A percentile compares a stretch with the other conserved stretches of the same genome.
Evolutionary conservation across 2,329 filamentous ascomycete genomes (phyloP).

Genomic region (Alternaria incomplexa): DNA sequence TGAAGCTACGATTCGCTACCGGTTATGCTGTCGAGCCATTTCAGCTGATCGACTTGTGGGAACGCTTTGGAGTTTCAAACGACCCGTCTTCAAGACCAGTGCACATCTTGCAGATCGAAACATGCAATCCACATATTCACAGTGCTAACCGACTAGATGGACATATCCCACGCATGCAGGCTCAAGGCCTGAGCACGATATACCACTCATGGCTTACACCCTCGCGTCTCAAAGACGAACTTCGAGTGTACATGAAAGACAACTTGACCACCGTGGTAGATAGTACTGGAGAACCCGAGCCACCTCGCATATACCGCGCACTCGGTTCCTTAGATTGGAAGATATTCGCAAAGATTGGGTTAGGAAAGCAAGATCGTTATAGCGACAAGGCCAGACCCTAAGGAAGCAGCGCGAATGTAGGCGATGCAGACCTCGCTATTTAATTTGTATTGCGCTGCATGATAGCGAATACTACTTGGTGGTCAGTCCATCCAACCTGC

Average conservation of each 20-base stretch:
- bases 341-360: neutral
- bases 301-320: neutral
- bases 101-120: conserved; percentile 19
- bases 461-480: neutral
- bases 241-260: conserved; percentile 2
- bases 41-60: conserved; percentile 18
- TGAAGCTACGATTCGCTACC: conserved; percentile 19
- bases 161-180: conserved; percentile 20
- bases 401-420: neutral
- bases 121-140: conserved; percentile 21
- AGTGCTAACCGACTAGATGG: conserved; percentile 13
- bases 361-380: neutral
- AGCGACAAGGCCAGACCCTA: neutral
- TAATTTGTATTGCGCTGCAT: neutral
- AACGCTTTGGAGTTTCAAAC: conserved; percentile 1
- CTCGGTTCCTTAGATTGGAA: neutral
- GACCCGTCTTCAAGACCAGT: neutral
- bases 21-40: conserved; percentile 25
- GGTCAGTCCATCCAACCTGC: neutral
- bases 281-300: neutral
- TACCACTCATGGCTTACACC: conserved; percentile 14
- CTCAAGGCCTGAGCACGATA: conserved; percentile 19
- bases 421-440: neutral
- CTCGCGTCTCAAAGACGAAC: conserved; percentile 1
- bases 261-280: neutral